Percentiles rank a stretch among this genome's conserved stretches.
Evolutionary conservation across 2,329 filamentous ascomycete species (phyloP).

Genomic region (Penicillium hesseltinei): DNA sequence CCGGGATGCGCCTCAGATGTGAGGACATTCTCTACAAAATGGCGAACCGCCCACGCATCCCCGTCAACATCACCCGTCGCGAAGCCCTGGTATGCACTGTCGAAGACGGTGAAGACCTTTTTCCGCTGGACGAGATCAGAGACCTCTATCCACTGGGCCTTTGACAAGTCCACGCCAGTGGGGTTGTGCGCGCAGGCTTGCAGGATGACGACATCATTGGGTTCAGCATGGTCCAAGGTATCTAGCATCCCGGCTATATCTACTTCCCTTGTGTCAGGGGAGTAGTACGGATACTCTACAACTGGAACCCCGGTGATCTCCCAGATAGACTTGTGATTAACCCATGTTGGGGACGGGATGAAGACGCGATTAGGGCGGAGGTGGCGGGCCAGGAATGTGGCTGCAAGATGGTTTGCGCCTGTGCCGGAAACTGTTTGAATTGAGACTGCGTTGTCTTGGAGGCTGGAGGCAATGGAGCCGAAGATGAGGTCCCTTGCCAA

Average conservation of each 20-base stretch:
- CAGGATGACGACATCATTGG: constrained; percentile 76
- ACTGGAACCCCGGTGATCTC: not conserved
- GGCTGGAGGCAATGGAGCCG: not conserved
- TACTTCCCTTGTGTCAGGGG: not conserved
- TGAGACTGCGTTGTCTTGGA: not conserved
- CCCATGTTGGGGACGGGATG: not conserved
- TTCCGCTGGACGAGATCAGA: constrained; percentile 67
- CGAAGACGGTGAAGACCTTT: constrained; percentile 87
- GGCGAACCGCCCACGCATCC: constrained; percentile 78
- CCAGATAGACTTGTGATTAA: not conserved
- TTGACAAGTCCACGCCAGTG: constrained; percentile 76
- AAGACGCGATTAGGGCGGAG: not conserved
- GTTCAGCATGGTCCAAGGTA: constrained; percentile 58
- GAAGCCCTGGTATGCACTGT: constrained; percentile 91
- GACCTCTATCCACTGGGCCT: constrained; percentile 75
- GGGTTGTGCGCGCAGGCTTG: constrained; percentile 95
- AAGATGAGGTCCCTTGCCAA: not conserved
- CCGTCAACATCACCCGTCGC: constrained; percentile 58
- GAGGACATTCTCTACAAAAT: constrained; percentile 51
- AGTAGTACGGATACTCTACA: not conserved
- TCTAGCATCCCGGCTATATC: not conserved
- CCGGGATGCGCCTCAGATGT: not conserved
- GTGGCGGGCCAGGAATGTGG: not conserved
- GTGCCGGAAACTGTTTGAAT: not conserved
- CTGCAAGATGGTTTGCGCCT: not conserved